Conservation (phyloP, 345 rosid genomes). For the Excoecaria agallocha region DNA sequence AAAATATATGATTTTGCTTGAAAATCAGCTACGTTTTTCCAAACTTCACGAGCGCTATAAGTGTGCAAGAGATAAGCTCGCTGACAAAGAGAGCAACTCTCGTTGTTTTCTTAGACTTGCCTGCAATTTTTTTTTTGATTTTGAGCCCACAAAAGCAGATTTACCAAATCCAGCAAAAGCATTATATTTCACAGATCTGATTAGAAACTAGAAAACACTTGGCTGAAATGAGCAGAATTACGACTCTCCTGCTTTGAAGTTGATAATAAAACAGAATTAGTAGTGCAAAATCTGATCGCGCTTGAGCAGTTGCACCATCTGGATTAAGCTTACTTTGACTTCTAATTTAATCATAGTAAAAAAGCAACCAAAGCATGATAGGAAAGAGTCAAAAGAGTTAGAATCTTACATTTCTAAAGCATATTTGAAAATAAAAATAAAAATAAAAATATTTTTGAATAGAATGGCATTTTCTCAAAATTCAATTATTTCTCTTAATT, state of each 20-base stretch:
- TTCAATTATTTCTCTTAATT: no score
- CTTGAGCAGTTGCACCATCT: slow-evolving; percentile 13
- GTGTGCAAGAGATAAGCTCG: neutral
- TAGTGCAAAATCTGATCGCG: slow-evolving; percentile 19
- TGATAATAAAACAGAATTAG: no score
- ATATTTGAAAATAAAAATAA: no score
- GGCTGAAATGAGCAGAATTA: neutral
- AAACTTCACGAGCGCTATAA: neutral
- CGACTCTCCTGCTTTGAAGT: neutral
- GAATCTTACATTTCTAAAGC: no score
- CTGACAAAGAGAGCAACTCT: neutral
- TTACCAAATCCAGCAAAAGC: neutral
- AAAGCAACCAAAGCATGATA: no score
- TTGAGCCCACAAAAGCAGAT: neutral
- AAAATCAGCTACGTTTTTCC: slow-evolving; percentile 12
- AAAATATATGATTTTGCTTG: no score
- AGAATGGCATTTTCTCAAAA: no score
- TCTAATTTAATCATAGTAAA: no score
- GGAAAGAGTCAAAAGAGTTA: no score
- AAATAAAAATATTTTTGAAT: no score
- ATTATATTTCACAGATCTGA: slow-evolving; percentile 16
- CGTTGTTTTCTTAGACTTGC: neutral
- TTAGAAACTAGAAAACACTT: neutral
- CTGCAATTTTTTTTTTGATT: neutral
- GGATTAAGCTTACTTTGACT: neutral